Percentiles rank a stretch among this genome's conserved stretches.
Evolutionary conservation across 495 filamentous ascomycete genomes (phyloP).

Genomic region (Elaphomyces granulatus): DNA sequence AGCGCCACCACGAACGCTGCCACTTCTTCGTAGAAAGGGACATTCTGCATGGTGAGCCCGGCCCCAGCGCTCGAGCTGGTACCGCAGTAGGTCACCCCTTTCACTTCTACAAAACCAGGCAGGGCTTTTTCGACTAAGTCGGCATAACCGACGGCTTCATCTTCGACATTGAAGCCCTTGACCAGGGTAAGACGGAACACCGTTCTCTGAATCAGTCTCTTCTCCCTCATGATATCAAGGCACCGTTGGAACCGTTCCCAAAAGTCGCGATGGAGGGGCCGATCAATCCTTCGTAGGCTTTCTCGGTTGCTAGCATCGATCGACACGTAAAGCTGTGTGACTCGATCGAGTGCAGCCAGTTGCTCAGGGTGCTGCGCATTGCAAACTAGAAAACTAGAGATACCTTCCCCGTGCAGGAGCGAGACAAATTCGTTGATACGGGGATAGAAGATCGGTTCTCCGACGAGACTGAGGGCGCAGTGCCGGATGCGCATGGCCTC

Average conservation of each 20-base stretch:
- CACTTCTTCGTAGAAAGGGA: slow-evolving; percentile 88
- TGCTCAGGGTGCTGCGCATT: slow-evolving; percentile 97
- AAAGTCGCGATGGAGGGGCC: slow-evolving; percentile 88
- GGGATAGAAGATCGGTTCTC: slow-evolving; percentile 95
- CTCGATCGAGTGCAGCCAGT: slow-evolving; percentile 60
- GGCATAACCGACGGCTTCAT: slow-evolving; percentile 82
- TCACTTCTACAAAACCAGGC: slow-evolving; percentile 85
- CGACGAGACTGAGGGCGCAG: slow-evolving; percentile 80
- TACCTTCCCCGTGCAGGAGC: slow-evolving; percentile 69
- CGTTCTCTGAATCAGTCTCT: slow-evolving; percentile 69
- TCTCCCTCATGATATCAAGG: slow-evolving; percentile 74
- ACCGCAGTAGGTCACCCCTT: slow-evolving; percentile 94
- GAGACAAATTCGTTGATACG: slow-evolving; percentile 83
- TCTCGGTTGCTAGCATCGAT: slow-evolving; percentile 92
- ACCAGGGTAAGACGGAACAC: slow-evolving; percentile 93
- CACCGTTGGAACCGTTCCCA: slow-evolving; percentile 91
- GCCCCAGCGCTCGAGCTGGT: slow-evolving; percentile 66
- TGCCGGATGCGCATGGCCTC: slow-evolving; percentile 90
- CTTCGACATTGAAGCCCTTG: slow-evolving; percentile 92
- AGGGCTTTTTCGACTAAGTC: slow-evolving; percentile 71
- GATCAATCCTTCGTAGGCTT: slow-evolving; percentile 70
- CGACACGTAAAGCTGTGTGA: slow-evolving; percentile 89
- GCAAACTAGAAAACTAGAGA: slow-evolving; percentile 90
- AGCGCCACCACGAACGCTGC: slow-evolving; percentile 62
- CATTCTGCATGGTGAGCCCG: slow-evolving; percentile 87